Percentiles rank a stretch among this genome's conserved stretches.
These are phyloP conservation scores for Acmispon strigosus DNA, from an alignment of 306 rosid species.

Conservation along the genomic window DNA sequence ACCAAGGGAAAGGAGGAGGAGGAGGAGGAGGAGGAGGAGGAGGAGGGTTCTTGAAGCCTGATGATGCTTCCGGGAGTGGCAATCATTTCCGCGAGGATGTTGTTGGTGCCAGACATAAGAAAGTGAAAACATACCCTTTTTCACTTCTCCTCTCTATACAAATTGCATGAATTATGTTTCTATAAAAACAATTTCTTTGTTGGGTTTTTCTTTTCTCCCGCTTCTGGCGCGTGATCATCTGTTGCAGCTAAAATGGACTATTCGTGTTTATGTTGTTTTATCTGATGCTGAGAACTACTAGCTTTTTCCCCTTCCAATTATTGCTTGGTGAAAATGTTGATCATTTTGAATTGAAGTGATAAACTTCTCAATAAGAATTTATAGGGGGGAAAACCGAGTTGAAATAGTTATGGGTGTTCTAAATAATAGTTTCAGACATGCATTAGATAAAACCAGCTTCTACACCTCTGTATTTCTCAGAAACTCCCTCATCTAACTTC, in stretches of 20 bases:
- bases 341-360: neutral
- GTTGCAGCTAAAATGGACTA: neutral
- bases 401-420: too few relatives aligned
- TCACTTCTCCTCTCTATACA: neutral
- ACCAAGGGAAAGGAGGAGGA: constrained; percentile 65
- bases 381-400: too few relatives aligned
- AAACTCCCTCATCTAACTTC: too few relatives aligned
- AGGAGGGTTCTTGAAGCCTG: constrained; percentile 60
- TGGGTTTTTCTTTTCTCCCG: neutral
- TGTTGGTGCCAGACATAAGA: constrained; percentile 63
- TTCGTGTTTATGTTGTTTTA: neutral
- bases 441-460: too few relatives aligned
- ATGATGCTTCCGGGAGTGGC: constrained; percentile 84
- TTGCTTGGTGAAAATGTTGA: neutral
- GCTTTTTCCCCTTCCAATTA: neutral
- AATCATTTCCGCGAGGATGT: constrained; percentile 71
- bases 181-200: neutral
- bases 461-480: too few relatives aligned
- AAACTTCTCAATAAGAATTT: too few relatives aligned
- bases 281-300: too few relatives aligned
- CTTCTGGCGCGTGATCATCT: neutral
- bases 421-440: too few relatives aligned
- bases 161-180: neutral
- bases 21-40: constrained; percentile 49
- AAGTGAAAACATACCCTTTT: constrained; percentile 40